Base-by-base conservation (phyloP, 257 asterid species). In the Nicotiana benthamiana region DNA sequence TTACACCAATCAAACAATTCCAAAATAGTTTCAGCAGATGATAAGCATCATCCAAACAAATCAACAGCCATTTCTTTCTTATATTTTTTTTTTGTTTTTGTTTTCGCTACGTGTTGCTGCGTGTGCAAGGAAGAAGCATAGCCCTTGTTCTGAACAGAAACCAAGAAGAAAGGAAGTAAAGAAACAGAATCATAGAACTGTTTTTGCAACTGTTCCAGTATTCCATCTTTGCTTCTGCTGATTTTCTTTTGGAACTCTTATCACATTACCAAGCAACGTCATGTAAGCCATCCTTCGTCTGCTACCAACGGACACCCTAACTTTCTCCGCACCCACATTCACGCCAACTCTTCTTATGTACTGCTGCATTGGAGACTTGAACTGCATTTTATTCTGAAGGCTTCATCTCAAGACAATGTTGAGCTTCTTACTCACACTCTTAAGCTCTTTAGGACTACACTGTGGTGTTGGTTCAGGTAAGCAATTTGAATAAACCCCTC, bases 311-410 rank as follows among this genome's bases (percentile, higher is more conserved):
- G 98, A 94, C 28, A 96, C 91, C 87, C 97, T 85, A 24, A 92
- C 88, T 87, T 90, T 96, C 88, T 96, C 98, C 90, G 65, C 87
- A 20, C 97, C 98, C 65, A 96, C 97, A 34, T 92, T 96, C 3
- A 94, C 91, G 16, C 98, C 99, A 43, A 90, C 80, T 82, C 97
- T 85, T 82, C 93, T 85, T 6, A 57, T 62, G 12, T 85, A 83
- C 60, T 90, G 90, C 88, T 87, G 94, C 94, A 86, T 81, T 56
- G 97, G 95, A 17, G 97, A 86, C 89, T 88, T 95, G 70, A 82
- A 81, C 82, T 87, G 87, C 67, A 83, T 88, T 84, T 84, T 94
- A 92, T 87, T 93, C 57, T 92, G 97, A 65, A 92, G 83, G 86
- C 98, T 92, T 84, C 88, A 80, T 80, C 98, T 86, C 84, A 87